Base-by-base conservation (phyloP, 1,139 yeast genomes). In the Candida dubliniensis region DNA sequence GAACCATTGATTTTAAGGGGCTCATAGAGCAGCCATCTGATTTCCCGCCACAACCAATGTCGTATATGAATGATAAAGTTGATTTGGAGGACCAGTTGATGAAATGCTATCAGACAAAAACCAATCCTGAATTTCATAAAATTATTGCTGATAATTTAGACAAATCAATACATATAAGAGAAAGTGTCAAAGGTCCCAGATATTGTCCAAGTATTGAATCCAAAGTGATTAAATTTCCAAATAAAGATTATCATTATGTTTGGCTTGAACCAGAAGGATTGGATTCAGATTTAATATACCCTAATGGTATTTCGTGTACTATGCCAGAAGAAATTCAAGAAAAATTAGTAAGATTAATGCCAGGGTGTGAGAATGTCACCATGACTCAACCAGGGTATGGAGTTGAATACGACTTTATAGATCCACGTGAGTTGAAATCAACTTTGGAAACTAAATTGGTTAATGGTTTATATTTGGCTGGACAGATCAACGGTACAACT, bases 181-280 rank as follows among this genome's bases (percentile, higher is more conserved):
- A 95, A 67, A 86, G 96, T 0, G 96, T 93, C 7, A 89, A 88
- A 56, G 99, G 99, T 0, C 99, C 99, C 1, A 71, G 99, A 26
- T 95, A 95, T 61, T 95, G 99, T 64, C 99, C 99, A 1, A 91
- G 98, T 0, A 82, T 95, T 38, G 99, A 95, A 60, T 82, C 96
- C 6, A 95, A 95, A 59, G 74, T 95, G 29, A 79, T 87, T 38
- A 79, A 90, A 53, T 95, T 95, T 58, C 76, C 88, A 3, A 85
- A 87, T 35, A 91, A 87, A 58, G 68, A 75, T 4, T 71, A 81
- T 1, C 99, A 95, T 60, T 77, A 82, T 46, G 82, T 95, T 6
- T 95, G 99, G 99, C 71, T 95, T 7, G 99, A 95, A 61, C 98
- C 98, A 0, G 99, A 95, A 61, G 99, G 99, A 0, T 68, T 90